Base-by-base conservation (phyloP, 2,329 filamentous ascomycete genomes). In the Pseudopyricularia javanii region DNA sequence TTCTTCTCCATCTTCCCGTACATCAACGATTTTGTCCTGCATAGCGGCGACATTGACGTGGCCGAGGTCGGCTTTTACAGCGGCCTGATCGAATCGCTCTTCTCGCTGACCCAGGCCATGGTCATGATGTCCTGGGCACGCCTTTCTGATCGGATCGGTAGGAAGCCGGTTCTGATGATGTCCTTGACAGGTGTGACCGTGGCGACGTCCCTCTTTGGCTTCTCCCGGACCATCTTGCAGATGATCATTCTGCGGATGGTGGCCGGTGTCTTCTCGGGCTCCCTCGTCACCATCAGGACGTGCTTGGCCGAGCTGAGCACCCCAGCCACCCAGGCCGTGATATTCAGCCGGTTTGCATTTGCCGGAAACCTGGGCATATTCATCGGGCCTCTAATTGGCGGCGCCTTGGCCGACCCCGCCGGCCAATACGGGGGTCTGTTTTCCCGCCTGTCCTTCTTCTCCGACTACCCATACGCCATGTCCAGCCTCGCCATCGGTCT, bases 1-100 rank as follows among this genome's bases (percentile, higher is more conserved):
- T 91, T 88, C 70, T 91, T 91, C 70, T 81, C 76, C 63, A 88
- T 91, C 64, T 86, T 91, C 60, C 85, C 87, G 1, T 91, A 86
- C 67, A 78, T 93, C 66, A 88, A 83, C 61, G 73, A 84, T 62
- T 91, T 91, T 87, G 81, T 88, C 35, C 71, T 79, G 64, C 72
- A 78, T 54, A 84, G 82, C 54, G 86, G 85, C 9, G 61, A 72
- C 11, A 67, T 91, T 2, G 64, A 73, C 1, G 70, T 79, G 47
- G 68, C 75, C n/a, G 83, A 89, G 63, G 80, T 89, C 3, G 88
- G 88, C 2, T 91, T 91, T 69, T 91, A 89, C 70, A 80, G 75
- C 54, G 88, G 88, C 2, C 69, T 90, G 12, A 89, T 91, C 62
- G 82, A 85, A 69, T 79, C 79, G 40, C 68, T 89, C 30, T 91